Base-by-base conservation (phyloP, 805 yeast species). In the Kazachstania martiniae region DNA sequence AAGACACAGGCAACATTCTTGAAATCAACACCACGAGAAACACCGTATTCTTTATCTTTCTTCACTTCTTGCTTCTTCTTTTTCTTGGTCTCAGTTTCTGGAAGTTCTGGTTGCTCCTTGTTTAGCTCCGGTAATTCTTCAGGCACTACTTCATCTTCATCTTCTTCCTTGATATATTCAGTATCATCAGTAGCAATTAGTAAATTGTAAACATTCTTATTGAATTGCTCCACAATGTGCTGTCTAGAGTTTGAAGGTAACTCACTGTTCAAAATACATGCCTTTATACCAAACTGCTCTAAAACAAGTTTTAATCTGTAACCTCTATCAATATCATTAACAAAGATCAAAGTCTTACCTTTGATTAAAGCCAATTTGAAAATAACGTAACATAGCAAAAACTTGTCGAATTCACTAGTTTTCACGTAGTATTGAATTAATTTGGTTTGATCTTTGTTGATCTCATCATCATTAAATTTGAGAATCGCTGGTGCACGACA, bases 11-110 rank as follows among this genome's bases (percentile, higher is more conserved):
- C 91, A 38, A 91, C 97, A 48, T 91, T 89, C 47, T 72, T 77
- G 66, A 91, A 91, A 60, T 91, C 98, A 25, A 91, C 93, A 51
- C 98, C 98, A 58, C 98, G 74, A 17, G 95, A 81, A 26, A 87
- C 96, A 41, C 96, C 94, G 52, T 80, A 91, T 47, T 91, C 97
- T 39, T 65, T 68, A 48, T 79, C 86, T 36, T 69, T 65, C 35
- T 61, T 63, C 4, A 49, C 41, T 31, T 42, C 42, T 8, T 34
- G 18, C 17, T 49, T 46, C 37, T 55, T 54, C 39, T 48, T 51
- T 14, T 52, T 37, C 28, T 43, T 42, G 30, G 42, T 35, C 13
- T 32, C 37, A 13, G 36, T 44, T 25, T 40, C 38, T 4, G 25
- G 22, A 13, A 12, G 10, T 13, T 38, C 27, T 8, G 38, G 28